phyloP scores from a whole-genome alignment of 1,139 yeast species.

The Nakaseomyces glabratus region DNA sequence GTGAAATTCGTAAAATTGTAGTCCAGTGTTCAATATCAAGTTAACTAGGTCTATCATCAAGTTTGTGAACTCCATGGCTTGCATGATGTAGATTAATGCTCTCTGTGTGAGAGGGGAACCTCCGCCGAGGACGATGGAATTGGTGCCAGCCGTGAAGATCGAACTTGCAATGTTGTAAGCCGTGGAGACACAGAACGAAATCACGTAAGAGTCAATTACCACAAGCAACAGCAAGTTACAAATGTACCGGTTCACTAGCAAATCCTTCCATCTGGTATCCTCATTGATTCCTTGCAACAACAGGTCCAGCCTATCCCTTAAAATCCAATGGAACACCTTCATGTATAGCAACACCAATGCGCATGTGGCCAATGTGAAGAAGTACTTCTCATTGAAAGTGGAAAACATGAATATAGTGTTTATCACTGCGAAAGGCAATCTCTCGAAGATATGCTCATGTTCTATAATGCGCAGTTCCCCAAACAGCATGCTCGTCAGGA shows the following conservation, averaged over 20 bases:
- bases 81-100: slow-evolving; percentile 30
- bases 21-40: slow-evolving; percentile 29
- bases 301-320: slow-evolving; percentile 54
- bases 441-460: slow-evolving; percentile 65
- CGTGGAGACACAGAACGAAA: slow-evolving; percentile 41
- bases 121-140: slow-evolving; percentile 2
- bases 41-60: slow-evolving; percentile 47
- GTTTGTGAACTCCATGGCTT: slow-evolving; percentile 71
- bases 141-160: slow-evolving; percentile 9
- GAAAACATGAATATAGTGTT: slow-evolving; percentile 59
- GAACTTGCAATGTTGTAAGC: slow-evolving; percentile 6
- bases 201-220: slow-evolving; percentile 43
- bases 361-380: slow-evolving; percentile 37
- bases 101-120: slow-evolving; percentile 5
- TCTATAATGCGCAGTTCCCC: slow-evolving; percentile 73
- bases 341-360: slow-evolving; percentile 42
- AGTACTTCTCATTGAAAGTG: slow-evolving; percentile 47
- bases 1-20: slow-evolving; percentile 51
- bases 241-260: slow-evolving; percentile 33
- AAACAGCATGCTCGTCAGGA: slow-evolving; percentile 41
- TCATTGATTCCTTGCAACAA: slow-evolving; percentile 34
- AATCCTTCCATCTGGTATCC: slow-evolving; percentile 30
- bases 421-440: slow-evolving; percentile 55
- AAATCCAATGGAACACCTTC: slow-evolving; percentile 68
- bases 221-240: slow-evolving; percentile 38